Evolutionary conservation across 495 filamentous ascomycete species (phyloP).

Genomic region (Penicillium argentinense): DNA sequence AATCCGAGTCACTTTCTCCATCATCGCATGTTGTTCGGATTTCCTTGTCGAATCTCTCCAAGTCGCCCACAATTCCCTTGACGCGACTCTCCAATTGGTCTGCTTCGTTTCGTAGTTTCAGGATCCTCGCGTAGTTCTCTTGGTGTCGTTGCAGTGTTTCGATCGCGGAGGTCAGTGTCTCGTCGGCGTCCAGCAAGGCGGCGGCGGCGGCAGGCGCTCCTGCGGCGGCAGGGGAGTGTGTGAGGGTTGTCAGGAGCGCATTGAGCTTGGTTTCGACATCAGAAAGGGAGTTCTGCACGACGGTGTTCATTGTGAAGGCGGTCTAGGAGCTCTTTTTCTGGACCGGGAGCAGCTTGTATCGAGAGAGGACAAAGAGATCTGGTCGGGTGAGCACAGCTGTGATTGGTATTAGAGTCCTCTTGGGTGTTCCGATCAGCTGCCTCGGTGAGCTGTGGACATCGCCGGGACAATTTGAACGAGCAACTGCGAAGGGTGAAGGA

Average conservation of each 20-base stretch:
- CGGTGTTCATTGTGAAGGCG: conserved; percentile 37
- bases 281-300: conserved; percentile 37
- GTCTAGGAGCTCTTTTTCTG: too few relatives aligned
- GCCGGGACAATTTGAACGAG: too few relatives aligned
- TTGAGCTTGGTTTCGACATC: conserved; percentile 45
- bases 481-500: too few relatives aligned
- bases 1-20: conserved; percentile 29
- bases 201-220: conserved; percentile 41
- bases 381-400: not conserved
- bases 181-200: conserved; percentile 44
- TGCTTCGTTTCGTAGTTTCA: conserved; percentile 38
- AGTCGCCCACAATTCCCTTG: conserved; percentile 40
- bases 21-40: conserved; percentile 34
- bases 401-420: too few relatives aligned
- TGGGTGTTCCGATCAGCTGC: too few relatives aligned
- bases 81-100: conserved; percentile 40
- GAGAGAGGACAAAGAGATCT: not conserved
- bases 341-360: conserved; percentile 3
- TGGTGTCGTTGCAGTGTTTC: conserved; percentile 44
- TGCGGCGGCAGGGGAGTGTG: conserved; percentile 42
- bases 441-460: too few relatives aligned
- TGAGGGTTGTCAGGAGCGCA: conserved; percentile 40
- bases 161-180: conserved; percentile 38
- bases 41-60: conserved; percentile 41
- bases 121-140: conserved; percentile 41